Evolutionary conservation across 2,329 filamentous ascomycete genomes (phyloP), one percentile per base, ranked within the genome.

Genomic region (Neonectria ditissima): DNA sequence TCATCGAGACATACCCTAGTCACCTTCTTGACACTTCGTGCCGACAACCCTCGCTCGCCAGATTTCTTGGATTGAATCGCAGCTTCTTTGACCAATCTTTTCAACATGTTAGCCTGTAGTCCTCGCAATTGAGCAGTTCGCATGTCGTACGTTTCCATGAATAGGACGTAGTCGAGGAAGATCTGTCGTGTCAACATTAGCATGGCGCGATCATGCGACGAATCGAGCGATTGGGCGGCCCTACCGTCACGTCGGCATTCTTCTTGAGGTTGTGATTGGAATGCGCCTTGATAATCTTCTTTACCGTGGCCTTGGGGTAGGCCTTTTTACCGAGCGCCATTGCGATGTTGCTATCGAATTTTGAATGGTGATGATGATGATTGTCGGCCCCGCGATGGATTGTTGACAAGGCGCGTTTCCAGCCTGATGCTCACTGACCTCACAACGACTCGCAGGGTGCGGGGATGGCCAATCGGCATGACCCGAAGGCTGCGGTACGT

Each of bases 211-310:
- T 50, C 28, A n/a, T 18, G 54, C 51, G 34, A 26, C 30, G 60
- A 65, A 68, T 61, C 68, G 61, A 67, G 14, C 14, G 47, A 61
- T 47, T 32, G 54, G 48, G 72, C 18, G 30, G 37, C 13, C 86
- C 64, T 80, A 97, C 93, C 80, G 95, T 83, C 62, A 97, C 89
- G 79, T 97, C 94, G 30, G 90, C 91, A 78, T 96, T 94, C 79
- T 93, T 96, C 82, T 90, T 93, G 67, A 97, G 79, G 68, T 87
- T 91, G 75, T 90, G 89, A 67, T 92, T 91, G 9, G 93, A 91
- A 78, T 97, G 93, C 18, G 93, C 93, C 80, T 97, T 97, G 74
- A 97, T 85, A 64, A 97, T 95, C 79, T 94, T 94, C 79, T 94
- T 96, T 72, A 97, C 84, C 0, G 92, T 96, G 18, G 88, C 89